These are phyloP conservation scores for Aspergillus tamarii DNA, from an alignment of 2,329 filamentous ascomycete genomes.

Conservation along the genomic window DNA sequence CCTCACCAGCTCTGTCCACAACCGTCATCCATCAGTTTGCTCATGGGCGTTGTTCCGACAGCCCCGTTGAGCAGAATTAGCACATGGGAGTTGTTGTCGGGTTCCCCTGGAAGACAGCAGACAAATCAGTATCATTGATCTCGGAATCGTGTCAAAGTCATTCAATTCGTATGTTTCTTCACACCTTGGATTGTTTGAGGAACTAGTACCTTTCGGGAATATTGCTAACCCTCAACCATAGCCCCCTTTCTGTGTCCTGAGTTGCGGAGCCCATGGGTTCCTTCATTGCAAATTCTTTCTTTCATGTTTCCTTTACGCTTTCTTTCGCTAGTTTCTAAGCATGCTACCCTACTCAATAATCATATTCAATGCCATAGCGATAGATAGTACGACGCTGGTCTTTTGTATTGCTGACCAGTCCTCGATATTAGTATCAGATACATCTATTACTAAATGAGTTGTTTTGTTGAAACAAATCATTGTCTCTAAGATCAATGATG, in stretches of 20 bases:
- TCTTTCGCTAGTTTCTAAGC: not conserved
- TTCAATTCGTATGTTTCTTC: not conserved
- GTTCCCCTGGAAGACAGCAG: not conserved
- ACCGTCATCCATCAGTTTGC: not conserved
- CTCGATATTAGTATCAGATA: not conserved
- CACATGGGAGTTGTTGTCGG: not conserved
- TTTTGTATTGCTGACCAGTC: not conserved
- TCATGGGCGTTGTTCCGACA: not conserved
- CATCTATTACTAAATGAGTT: not conserved
- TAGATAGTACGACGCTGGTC: not conserved
- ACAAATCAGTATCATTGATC: not conserved
- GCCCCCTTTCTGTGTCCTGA: not conserved
- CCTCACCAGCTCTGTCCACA: not conserved
- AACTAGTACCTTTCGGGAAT: not conserved
- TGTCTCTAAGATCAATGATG: not conserved
- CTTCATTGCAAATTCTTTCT: not conserved
- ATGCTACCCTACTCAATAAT: not conserved
- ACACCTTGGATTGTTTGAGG: not conserved
- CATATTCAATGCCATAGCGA: not conserved
- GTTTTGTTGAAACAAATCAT: not conserved
- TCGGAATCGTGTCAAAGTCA: not conserved
- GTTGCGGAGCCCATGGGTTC: not conserved
- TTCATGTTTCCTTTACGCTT: not conserved
- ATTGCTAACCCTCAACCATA: not conserved
- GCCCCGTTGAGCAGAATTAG: not conserved